Evolutionary conservation across 2,329 filamentous ascomycete genomes (phyloP).

Genomic region (Colletotrichum australisinense): DNA sequence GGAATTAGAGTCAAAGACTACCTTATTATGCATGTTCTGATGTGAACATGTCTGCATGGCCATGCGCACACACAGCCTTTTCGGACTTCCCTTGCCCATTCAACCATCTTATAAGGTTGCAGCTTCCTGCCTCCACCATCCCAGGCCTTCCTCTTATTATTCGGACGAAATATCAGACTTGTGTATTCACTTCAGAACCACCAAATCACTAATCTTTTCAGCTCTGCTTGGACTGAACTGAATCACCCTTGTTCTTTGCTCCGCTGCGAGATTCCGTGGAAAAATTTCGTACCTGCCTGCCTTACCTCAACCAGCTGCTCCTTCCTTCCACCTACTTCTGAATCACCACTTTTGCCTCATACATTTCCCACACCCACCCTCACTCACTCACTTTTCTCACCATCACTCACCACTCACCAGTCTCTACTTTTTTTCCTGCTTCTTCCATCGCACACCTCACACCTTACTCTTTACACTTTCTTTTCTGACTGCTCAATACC

Average conservation of each 20-base stretch:
- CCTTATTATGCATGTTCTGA: not conserved
- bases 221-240: not conserved
- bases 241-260: not conserved
- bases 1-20: conserved; percentile 15
- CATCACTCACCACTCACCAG: not conserved
- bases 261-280: not conserved
- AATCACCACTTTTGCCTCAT: not conserved
- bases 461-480: not conserved
- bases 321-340: not conserved
- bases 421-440: not conserved
- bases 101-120: conserved; percentile 33
- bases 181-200: not conserved
- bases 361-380: not conserved
- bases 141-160: not conserved
- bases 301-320: not conserved
- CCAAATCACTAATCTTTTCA: not conserved
- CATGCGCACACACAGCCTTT: not conserved
- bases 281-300: not conserved
- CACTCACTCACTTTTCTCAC: not conserved
- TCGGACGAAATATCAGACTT: conserved; percentile 17
- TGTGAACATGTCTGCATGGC: not conserved
- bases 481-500: not conserved
- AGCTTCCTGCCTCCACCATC: conserved; percentile 11
- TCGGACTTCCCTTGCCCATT: not conserved
- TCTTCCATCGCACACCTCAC: not conserved